Evolutionary conservation across 208 protist species (phyloP).

Genomic region (Giardia duodenalis): DNA sequence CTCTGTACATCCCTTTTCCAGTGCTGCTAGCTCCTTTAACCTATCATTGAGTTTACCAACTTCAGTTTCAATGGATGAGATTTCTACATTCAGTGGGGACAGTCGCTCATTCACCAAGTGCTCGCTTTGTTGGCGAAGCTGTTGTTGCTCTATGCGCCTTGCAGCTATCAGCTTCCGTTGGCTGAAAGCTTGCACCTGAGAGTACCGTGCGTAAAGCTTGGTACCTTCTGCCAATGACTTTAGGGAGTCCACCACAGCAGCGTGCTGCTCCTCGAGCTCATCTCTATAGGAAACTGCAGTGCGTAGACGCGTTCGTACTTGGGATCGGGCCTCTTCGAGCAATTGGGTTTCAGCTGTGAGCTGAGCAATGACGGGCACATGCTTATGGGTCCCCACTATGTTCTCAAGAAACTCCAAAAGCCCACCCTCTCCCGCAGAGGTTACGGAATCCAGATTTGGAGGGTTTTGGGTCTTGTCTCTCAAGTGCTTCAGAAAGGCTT

Average conservation of each 20-base stretch:
- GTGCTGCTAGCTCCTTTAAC: too few species aligned
- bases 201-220: background rate
- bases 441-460: background rate
- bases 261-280: background rate
- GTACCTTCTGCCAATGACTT: background rate
- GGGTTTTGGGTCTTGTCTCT: background rate
- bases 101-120: background rate
- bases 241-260: background rate
- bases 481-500: background rate
- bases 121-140: background rate
- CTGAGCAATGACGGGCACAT: slow-evolving; percentile 66
- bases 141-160: background rate
- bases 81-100: background rate
- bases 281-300: background rate
- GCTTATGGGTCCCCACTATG: slow-evolving; percentile 82
- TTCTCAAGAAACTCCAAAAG: slow-evolving; percentile 99
- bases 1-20: background rate
- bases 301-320: background rate
- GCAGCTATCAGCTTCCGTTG: background rate
- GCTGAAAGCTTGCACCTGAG: background rate
- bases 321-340: background rate
- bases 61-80: background rate
- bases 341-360: background rate
- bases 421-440: slow-evolving; percentile 58
- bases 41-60: background rate